phyloP scores from a whole-genome alignment of 371 early-diverging fungal species.

The Mucor mucedo region DNA sequence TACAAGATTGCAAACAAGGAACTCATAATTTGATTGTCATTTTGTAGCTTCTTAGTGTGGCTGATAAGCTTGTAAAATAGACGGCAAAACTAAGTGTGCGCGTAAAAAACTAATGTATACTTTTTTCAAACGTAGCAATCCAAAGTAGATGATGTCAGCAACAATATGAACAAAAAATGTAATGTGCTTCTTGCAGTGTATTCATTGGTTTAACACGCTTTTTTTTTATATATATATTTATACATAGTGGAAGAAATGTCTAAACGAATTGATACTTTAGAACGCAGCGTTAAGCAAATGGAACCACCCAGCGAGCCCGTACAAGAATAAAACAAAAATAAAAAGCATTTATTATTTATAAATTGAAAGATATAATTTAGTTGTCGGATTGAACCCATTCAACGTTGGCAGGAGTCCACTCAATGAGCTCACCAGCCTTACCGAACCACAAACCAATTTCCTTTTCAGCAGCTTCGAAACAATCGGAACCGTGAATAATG shows the following conservation, averaged over 20 bases:
- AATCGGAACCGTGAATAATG: slow-evolving; percentile 95
- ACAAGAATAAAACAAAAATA: slow-evolving; percentile 1
- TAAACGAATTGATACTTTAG: slow-evolving; percentile 21
- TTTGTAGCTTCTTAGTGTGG: slow-evolving; percentile 20
- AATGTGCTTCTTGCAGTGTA: background rate
- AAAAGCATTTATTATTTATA: slow-evolving; percentile 5
- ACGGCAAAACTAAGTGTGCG: background rate
- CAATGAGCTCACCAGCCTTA: slow-evolving; percentile 58
- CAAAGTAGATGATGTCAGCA: slow-evolving; percentile 17
- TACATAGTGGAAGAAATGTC: slow-evolving; percentile 26
- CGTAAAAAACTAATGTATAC: background rate
- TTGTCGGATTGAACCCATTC: slow-evolving; percentile 52
- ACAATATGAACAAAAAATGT: slow-evolving; percentile 21
- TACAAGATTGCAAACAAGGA: background rate
- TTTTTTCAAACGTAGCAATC: slow-evolving; percentile 14
- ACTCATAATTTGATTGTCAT: background rate
- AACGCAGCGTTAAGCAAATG: slow-evolving; percentile 25
- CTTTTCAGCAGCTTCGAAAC: slow-evolving; percentile 88
- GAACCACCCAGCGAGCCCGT: background rate
- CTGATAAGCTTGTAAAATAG: slow-evolving; percentile 6
- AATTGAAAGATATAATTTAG: slow-evolving; percentile 25
- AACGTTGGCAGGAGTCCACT: slow-evolving; percentile 49
- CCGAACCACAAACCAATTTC: slow-evolving; percentile 95
- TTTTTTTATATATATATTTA: background rate
- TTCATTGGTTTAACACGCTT: background rate